phyloP scores from a whole-genome alignment of 306 rosid species.

The Spatholobus suberectus region DNA sequence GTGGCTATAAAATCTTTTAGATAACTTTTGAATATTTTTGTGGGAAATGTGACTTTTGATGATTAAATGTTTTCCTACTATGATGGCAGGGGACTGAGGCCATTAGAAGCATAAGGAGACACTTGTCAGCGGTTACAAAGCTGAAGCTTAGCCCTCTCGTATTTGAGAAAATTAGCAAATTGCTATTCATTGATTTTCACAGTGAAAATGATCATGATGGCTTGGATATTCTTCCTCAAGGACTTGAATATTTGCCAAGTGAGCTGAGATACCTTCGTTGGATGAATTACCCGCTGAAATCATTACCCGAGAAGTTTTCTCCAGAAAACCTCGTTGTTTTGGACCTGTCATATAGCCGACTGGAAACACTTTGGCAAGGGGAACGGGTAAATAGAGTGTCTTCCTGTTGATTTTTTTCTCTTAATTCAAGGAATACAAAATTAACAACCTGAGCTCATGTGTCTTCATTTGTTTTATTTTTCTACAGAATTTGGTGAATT shows the following conservation, averaged over 20 bases:
- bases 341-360: not conserved
- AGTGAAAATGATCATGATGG: not conserved
- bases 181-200: not conserved
- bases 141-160: not conserved
- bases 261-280: conserved; percentile 26
- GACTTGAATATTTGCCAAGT: not conserved
- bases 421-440: not conserved
- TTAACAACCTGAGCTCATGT: not conserved
- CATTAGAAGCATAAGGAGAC: not conserved
- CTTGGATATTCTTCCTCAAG: not conserved
- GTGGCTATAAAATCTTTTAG: too few species aligned
- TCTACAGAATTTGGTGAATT: not conserved
- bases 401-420: not conserved
- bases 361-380: conserved; percentile 32
- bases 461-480: not conserved
- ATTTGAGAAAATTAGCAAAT: not conserved
- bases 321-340: not conserved
- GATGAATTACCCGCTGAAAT: conserved; percentile 14
- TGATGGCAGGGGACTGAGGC: not conserved
- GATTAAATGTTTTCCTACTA: too few species aligned
- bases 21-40: not conserved
- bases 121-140: not conserved
- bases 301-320: conserved; percentile 16
- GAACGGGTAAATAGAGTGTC: not conserved
- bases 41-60: not conserved